Percentiles rank a stretch among this genome's conserved stretches.
These are phyloP conservation scores for Phoenix dactylifera DNA, from an alignment of 176 grass and related monocot species.

Conservation along the genomic window DNA sequence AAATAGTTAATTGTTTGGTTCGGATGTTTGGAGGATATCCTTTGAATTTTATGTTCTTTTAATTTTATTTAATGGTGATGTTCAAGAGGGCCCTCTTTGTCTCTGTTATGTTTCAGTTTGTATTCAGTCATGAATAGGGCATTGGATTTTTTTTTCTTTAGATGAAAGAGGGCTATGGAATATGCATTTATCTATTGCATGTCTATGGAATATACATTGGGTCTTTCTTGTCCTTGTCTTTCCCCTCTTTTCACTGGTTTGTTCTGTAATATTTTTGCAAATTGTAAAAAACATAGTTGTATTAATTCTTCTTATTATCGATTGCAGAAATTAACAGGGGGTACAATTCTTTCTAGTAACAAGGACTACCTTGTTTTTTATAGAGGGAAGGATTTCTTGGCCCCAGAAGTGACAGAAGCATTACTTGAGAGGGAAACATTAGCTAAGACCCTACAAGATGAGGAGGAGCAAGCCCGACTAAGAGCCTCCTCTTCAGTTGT, in stretches of 20 bases:
- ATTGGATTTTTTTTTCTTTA: no score
- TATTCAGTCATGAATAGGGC: no score
- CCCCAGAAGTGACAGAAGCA: slow-evolving; percentile 46
- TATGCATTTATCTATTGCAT: no score
- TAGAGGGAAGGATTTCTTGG: slow-evolving; percentile 94
- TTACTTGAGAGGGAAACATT: slow-evolving; percentile 77
- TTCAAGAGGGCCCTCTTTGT: no score
- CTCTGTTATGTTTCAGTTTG: no score
- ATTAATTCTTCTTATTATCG: slow-evolving; percentile 23
- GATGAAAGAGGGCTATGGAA: no score
- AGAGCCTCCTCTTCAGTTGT: slow-evolving; percentile 33
- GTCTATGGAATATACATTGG: no score
- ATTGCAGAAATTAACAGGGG: slow-evolving; percentile 80
- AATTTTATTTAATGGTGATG: no score
- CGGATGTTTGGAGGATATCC: no score
- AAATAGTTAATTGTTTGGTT: no score
- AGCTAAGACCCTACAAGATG: slow-evolving; percentile 68
- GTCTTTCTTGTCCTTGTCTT: no score
- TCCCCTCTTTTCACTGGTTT: not conserved
- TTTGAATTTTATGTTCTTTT: no score
- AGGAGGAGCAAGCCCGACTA: slow-evolving; percentile 59
- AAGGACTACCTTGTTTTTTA: slow-evolving; percentile 95
- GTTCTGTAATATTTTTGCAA: slow-evolving; percentile 4
- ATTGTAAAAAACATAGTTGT: slow-evolving; percentile 4
- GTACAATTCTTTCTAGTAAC: slow-evolving; percentile 76